Evolutionary conservation across 2,329 filamentous ascomycete genomes (phyloP).

Genomic region (Scytalidium sp.): DNA sequence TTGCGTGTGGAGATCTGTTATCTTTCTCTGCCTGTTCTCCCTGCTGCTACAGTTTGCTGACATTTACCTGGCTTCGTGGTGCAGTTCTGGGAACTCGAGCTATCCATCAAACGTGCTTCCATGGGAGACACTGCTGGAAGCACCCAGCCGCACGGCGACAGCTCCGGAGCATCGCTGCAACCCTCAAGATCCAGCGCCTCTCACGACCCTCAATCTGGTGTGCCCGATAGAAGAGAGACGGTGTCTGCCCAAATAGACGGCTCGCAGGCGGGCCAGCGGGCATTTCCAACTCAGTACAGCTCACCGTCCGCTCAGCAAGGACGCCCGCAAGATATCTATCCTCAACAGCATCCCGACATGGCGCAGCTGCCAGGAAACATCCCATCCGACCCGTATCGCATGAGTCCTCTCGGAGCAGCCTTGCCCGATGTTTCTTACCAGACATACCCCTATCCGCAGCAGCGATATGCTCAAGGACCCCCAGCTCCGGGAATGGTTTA

Average conservation of each 20-base stretch:
- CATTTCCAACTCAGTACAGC: not conserved
- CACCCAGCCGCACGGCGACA: constrained; percentile 10
- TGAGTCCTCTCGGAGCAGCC: constrained; percentile 18
- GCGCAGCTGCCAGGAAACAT: not conserved
- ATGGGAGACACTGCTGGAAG: constrained; percentile 19
- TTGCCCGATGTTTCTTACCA: constrained; percentile 23
- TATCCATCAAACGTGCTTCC: constrained; percentile 11
- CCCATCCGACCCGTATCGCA: constrained; percentile 18
- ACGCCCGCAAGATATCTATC: not conserved
- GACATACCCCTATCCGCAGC: constrained; percentile 14
- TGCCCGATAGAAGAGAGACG: not conserved
- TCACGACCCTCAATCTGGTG: not conserved
- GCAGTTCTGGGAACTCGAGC: constrained; percentile 14
- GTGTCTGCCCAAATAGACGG: not conserved
- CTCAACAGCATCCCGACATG: constrained; percentile 7
- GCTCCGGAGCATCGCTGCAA: constrained; percentile 6
- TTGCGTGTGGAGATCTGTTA: too few species aligned
- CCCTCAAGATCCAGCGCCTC: not conserved
- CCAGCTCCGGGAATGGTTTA: constrained; percentile 14
- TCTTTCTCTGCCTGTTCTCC: not conserved
- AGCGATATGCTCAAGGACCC: constrained; percentile 16
- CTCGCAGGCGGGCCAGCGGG: not conserved
- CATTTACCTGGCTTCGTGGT: constrained; percentile 15
- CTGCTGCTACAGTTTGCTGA: constrained; percentile 13
- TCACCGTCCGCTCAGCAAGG: not conserved